phyloP scores from a whole-genome alignment of 164 flowering plant genomes.

The Tinospora cordifolia region DNA sequence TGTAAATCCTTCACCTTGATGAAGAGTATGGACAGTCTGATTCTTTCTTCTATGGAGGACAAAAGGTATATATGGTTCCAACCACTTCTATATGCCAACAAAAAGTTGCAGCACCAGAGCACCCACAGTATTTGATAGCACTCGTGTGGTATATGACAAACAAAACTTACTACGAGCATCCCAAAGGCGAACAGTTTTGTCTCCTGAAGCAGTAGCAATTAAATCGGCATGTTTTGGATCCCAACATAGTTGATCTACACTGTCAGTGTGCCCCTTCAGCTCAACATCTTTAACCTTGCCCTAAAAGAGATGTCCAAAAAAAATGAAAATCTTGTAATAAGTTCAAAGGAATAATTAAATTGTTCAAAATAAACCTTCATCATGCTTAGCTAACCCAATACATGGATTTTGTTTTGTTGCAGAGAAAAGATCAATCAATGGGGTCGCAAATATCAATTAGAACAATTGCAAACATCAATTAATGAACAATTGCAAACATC shows the following conservation, averaged over 20 bases:
- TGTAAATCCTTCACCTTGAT: too few species aligned
- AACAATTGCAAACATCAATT: neutral
- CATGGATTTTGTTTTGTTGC: neutral
- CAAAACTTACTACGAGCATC: slow-evolving; percentile 91
- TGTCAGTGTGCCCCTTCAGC: slow-evolving; percentile 91
- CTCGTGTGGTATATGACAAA: neutral
- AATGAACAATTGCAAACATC: neutral
- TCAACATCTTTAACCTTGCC: slow-evolving; percentile 86
- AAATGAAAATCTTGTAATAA: neutral
- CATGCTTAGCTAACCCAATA: neutral
- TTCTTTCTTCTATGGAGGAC: too few species aligned
- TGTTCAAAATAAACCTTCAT: neutral
- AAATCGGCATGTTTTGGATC: slow-evolving; percentile 94
- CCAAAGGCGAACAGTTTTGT: slow-evolving; percentile 96
- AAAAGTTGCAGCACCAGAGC: too few species aligned
- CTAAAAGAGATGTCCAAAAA: slow-evolving; percentile 30
- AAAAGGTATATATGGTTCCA: too few species aligned
- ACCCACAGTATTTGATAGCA: too few species aligned
- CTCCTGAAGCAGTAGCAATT: slow-evolving; percentile 95
- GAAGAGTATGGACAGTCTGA: too few species aligned
- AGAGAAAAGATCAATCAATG: too few species aligned
- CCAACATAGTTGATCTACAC: slow-evolving; percentile 99
- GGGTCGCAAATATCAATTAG: too few species aligned
- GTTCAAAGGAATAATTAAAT: neutral
- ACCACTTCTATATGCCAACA: too few species aligned